Evolutionary conservation across 164 flowering plant species (phyloP), one percentile per base, ranked within the genome.

Genomic region (Tetracentron sinense): DNA sequence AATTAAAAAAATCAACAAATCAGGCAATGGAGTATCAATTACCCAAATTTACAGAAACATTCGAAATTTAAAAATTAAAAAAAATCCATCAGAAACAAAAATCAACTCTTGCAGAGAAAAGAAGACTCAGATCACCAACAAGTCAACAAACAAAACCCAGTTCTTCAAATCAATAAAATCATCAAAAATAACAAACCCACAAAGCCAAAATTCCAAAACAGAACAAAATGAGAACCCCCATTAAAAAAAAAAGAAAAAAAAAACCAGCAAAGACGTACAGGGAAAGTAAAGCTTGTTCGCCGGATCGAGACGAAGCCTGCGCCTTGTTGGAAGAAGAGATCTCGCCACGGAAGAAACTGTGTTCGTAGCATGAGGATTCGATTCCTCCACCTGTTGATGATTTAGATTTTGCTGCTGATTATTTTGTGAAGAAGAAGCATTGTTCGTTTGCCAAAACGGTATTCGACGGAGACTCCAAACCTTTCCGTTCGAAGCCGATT

Each of bases 301-400:
- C 6, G 96, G 98, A 81, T 92, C 98, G 21, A 92, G 93, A 60
- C 90, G 83, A 50, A 92, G 85, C 2, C 95, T 73, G 22, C 96
- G 90, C 15, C 90, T 74, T 0, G 86, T 69, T 0, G 91, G 96
- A 31, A 92, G 81, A 31, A 92, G 53, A 54, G 96, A 90, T 67
- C 83, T 80, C 0, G 96, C 98, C 23, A 88, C 88, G 20, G 87
- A 86, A 11, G 93, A 79, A 19, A 92, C 93, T 10, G 89, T 79
- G 31, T 44, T 72, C 12, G 79, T 38, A 30, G 81, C 48, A 1
- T 58, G 67, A 30, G 60, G 23, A 62, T 35, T 52, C 19, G 71
- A 33, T 7, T 63, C 61, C 14, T 59, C 70, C 16, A 48, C 62
- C 6, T 67, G 64, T 27, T 65, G 70, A n/a, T 67, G 64, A 57